Conservation (phyloP, 1,284 basidiomycete genomes). For the Kwoniella shivajii region DNA sequence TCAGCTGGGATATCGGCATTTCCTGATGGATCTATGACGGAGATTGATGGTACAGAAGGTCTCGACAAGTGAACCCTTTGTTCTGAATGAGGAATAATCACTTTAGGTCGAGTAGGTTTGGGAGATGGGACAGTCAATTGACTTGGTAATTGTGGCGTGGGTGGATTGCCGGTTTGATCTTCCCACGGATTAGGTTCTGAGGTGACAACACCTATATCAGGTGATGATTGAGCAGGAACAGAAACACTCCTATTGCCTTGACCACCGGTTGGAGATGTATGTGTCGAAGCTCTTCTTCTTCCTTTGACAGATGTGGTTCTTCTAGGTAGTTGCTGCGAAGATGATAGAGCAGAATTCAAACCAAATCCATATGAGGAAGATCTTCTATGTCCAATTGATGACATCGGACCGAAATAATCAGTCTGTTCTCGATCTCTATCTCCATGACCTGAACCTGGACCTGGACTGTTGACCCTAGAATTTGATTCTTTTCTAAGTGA, state of each 20-base stretch:
- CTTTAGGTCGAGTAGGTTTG: conserved; percentile 18
- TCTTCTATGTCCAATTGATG: conserved; percentile 22
- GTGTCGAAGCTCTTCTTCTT: conserved; percentile 12
- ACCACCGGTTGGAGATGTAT: conserved; percentile 4
- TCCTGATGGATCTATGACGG: conserved; percentile 38
- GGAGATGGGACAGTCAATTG: neutral
- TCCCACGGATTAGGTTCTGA: conserved; percentile 38
- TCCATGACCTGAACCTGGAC: conserved; percentile 5
- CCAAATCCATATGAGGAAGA: conserved; percentile 17
- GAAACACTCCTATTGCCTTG: neutral
- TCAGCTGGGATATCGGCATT: conserved; percentile 3
- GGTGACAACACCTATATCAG: neutral
- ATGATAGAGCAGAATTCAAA: neutral
- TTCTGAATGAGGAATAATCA: conserved; percentile 20
- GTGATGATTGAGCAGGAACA: neutral
- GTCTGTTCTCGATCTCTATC: conserved; percentile 2
- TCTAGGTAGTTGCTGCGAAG: neutral
- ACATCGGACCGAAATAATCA: conserved; percentile 28
- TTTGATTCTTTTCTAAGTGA: conserved; percentile 64
- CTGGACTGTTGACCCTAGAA: conserved; percentile 20
- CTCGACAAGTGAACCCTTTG: neutral
- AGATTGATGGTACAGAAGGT: conserved; percentile 29
- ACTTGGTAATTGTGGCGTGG: conserved; percentile 15
- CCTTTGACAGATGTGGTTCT: conserved; percentile 2
- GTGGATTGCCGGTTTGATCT: conserved; percentile 31